phyloP scores from a whole-genome alignment of 2,329 filamentous ascomycete genomes.

The Diatrype stigma region DNA sequence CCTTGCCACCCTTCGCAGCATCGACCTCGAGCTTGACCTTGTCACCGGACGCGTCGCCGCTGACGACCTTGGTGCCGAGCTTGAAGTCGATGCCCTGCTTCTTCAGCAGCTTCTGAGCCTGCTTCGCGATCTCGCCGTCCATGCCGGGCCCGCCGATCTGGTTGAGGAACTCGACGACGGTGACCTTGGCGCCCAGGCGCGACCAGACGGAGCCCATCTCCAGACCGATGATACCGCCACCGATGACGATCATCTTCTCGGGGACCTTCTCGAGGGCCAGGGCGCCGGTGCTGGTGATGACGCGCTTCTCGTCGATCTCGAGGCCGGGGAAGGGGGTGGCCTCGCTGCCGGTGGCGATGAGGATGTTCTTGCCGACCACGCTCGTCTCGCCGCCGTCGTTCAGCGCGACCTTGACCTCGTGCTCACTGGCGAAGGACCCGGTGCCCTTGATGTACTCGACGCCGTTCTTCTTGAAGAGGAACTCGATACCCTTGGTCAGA shows the following conservation, averaged over 20 bases:
- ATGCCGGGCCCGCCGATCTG: slow-evolving; percentile 98
- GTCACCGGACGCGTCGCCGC: slow-evolving; percentile 75
- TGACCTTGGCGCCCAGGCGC: slow-evolving; percentile 87
- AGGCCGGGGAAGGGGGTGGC: slow-evolving; percentile 94
- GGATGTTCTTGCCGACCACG: slow-evolving; percentile 89
- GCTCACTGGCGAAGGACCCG: slow-evolving; percentile 79
- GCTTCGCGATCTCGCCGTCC: slow-evolving; percentile 90
- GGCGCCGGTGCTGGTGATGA: slow-evolving; percentile 93
- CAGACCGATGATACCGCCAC: slow-evolving; percentile 96
- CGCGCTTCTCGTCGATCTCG: slow-evolving; percentile 94
- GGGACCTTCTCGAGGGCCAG: slow-evolving; percentile 86
- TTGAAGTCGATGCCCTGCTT: slow-evolving; percentile 99
- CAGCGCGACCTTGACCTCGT: slow-evolving; percentile 87
- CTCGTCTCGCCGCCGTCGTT: slow-evolving; percentile 88
- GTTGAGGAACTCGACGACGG: slow-evolving; percentile 91
- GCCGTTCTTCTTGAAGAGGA: slow-evolving; percentile 98
- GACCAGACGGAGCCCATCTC: slow-evolving; percentile 99
- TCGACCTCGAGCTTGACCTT: slow-evolving; percentile 81
- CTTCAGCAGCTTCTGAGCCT: slow-evolving; percentile 83
- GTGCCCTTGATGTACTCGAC: slow-evolving; percentile 97
- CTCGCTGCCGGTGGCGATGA: slow-evolving; percentile 95
- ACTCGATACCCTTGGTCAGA: slow-evolving; percentile 96
- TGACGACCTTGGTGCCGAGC: slow-evolving; percentile 89
- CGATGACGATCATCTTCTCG: slow-evolving; percentile 95
- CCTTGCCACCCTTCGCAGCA: slow-evolving; percentile 92